phyloP scores from a whole-genome alignment of 2,329 filamentous ascomycete genomes.

The Stagonosporopsis cucurbitacearum region DNA sequence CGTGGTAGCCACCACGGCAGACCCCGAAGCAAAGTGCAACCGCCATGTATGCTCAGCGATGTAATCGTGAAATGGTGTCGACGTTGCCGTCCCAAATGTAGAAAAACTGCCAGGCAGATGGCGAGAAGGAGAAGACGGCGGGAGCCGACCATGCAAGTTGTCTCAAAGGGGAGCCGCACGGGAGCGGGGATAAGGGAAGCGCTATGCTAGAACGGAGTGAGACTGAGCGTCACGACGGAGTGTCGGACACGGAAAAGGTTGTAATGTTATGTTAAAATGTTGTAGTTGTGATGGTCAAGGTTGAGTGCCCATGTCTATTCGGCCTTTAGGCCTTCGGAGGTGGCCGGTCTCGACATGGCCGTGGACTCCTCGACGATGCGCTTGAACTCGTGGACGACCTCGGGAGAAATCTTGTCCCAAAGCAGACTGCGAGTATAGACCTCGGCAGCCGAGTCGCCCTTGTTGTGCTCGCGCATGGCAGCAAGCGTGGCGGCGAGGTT shows the following conservation, averaged over 20 bases:
- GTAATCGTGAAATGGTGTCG: conserved; percentile 21
- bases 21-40: conserved; percentile 33
- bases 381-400: conserved; percentile 91
- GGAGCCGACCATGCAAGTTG: conserved; percentile 45
- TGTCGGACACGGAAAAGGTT: conserved; percentile 30
- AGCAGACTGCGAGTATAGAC: conserved; percentile 92
- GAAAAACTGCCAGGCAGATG: conserved; percentile 30
- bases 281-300: conserved; percentile 4
- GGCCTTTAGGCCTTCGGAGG: conserved; percentile 42
- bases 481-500: conserved; percentile 82
- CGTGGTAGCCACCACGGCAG: conserved; percentile 22
- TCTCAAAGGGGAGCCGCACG: conserved; percentile 31
- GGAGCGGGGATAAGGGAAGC: conserved; percentile 40
- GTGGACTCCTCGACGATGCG: conserved; percentile 83
- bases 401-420: conserved; percentile 90
- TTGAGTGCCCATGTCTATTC: conserved; percentile 35
- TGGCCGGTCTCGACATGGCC: conserved; percentile 44
- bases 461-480: conserved; percentile 74
- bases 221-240: conserved; percentile 33
- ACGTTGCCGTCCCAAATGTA: conserved; percentile 46
- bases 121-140: conserved; percentile 30
- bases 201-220: conserved; percentile 43
- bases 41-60: conserved; percentile 41
- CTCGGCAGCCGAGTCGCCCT: conserved; percentile 76
- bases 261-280: neutral